These are phyloP conservation scores for Cyclospora cayetanensis DNA, from an alignment of 169 alveolate genomes.

Conservation along the genomic window DNA sequence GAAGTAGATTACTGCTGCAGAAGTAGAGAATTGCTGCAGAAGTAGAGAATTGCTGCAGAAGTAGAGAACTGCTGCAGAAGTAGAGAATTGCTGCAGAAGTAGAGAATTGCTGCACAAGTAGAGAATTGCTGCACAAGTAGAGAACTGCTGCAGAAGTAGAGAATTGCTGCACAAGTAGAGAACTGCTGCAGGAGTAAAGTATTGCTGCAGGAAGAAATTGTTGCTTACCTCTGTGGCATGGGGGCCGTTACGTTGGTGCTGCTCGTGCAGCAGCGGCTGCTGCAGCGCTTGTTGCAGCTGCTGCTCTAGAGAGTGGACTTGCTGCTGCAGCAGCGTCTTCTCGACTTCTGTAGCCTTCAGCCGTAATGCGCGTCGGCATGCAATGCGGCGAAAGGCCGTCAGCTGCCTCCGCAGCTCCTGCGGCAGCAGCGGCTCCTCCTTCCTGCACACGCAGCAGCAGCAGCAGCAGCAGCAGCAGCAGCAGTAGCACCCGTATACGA, in stretches of 20 bases:
- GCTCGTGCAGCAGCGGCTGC: not conserved
- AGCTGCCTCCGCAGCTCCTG: slow-evolving; percentile 19
- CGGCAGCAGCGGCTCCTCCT: not conserved
- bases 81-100: too few relatives aligned
- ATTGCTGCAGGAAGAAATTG: too few relatives aligned
- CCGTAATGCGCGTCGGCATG: not conserved
- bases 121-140: too few relatives aligned
- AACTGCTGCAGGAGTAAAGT: too few relatives aligned
- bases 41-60: too few relatives aligned
- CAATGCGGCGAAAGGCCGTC: not conserved
- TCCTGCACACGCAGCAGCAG: not conserved
- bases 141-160: too few relatives aligned
- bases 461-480: not conserved
- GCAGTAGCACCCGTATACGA: too few relatives aligned
- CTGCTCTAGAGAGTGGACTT: not conserved
- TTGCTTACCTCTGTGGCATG: not conserved
- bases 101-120: too few relatives aligned
- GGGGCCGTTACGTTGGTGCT: not conserved
- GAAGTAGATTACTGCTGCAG: too few relatives aligned
- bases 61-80: too few relatives aligned
- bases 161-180: too few relatives aligned
- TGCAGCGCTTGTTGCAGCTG: slow-evolving; percentile 15
- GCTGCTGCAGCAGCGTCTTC: not conserved
- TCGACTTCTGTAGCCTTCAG: not conserved
- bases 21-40: too few relatives aligned